These are phyloP conservation scores for Escovopsis weberi DNA, from an alignment of 2,329 filamentous ascomycete genomes.

Conservation along the genomic window DNA sequence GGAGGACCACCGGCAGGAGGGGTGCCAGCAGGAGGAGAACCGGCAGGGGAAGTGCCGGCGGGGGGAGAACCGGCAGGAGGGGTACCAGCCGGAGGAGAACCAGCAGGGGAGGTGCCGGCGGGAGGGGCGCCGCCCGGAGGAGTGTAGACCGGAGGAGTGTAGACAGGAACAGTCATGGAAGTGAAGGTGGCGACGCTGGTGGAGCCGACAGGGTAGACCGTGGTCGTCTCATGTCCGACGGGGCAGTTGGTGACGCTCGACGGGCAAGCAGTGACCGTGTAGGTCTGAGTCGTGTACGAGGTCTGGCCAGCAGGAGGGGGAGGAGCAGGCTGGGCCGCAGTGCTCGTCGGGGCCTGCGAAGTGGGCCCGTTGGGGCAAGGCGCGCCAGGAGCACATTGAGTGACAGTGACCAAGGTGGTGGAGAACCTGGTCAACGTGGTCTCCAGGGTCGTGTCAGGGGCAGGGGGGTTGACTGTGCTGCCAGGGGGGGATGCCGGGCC, in stretches of 20 bases:
- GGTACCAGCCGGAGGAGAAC: neutral
- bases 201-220: slow-evolving; percentile 12
- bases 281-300: slow-evolving; percentile 18
- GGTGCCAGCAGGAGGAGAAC: neutral
- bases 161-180: neutral
- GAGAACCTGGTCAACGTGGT: slow-evolving; percentile 41
- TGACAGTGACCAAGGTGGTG: slow-evolving; percentile 46
- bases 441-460: slow-evolving; percentile 23
- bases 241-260: slow-evolving; percentile 17
- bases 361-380: slow-evolving; percentile 39
- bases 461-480: slow-evolving; percentile 11
- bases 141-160: slow-evolving; percentile 3
- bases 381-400: slow-evolving; percentile 44
- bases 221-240: slow-evolving; percentile 16
- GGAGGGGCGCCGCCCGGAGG: slow-evolving; percentile 14
- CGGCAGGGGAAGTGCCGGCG: neutral
- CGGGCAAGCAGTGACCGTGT: slow-evolving; percentile 19
- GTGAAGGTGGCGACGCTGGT: slow-evolving; percentile 13
- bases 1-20: neutral
- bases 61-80: slow-evolving; percentile 1
- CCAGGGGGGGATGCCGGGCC: slow-evolving; percentile 18
- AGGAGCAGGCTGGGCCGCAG: slow-evolving; percentile 4
- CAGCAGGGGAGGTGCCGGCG: neutral
- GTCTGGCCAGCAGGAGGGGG: slow-evolving; percentile 6
- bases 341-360: slow-evolving; percentile 22